phyloP scores from a whole-genome alignment of 345 rosid species.

The Leavenworthia alabamica region DNA sequence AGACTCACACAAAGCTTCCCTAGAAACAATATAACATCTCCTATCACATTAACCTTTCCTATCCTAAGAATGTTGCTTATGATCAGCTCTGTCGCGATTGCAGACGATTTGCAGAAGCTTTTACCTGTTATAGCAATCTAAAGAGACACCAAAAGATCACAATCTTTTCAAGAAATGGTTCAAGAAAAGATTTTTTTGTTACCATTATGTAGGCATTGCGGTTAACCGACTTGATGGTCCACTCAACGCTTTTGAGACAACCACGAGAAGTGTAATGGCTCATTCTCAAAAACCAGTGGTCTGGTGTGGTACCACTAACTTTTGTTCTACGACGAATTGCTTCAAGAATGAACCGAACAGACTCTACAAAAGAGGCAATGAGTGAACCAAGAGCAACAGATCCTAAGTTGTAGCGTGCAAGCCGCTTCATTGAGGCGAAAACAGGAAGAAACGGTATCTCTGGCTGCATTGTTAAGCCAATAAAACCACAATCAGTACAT shows the following conservation, averaged over 20 bases:
- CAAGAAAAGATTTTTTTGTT: conserved; percentile 6
- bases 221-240: conserved; percentile 80
- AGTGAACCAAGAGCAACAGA: conserved; percentile 95
- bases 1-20: conserved; percentile 95
- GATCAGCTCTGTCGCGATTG: conserved; percentile 80
- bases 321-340: conserved; percentile 76
- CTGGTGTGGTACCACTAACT: conserved; percentile 44
- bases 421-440: conserved; percentile 88
- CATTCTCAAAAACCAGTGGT: conserved; percentile 55
- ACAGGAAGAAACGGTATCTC: conserved; percentile 95
- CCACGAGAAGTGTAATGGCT: conserved; percentile 53
- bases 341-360: conserved; percentile 83
- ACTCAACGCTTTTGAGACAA: conserved; percentile 56
- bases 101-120: conserved; percentile 82
- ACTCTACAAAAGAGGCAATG: conserved; percentile 79
- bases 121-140: conserved; percentile 94
- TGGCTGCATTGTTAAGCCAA: conserved; percentile 49
- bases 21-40: conserved; percentile 81
- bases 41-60: conserved; percentile 89
- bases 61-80: conserved; percentile 77
- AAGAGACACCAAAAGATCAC: conserved; percentile 9
- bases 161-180: neutral
- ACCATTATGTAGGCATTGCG: conserved; percentile 99
- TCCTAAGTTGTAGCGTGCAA: conserved; percentile 77
- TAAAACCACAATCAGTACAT: neutral